Conservation (phyloP, 2,329 filamentous ascomycete species). For the Nectriaceae sp. region DNA sequence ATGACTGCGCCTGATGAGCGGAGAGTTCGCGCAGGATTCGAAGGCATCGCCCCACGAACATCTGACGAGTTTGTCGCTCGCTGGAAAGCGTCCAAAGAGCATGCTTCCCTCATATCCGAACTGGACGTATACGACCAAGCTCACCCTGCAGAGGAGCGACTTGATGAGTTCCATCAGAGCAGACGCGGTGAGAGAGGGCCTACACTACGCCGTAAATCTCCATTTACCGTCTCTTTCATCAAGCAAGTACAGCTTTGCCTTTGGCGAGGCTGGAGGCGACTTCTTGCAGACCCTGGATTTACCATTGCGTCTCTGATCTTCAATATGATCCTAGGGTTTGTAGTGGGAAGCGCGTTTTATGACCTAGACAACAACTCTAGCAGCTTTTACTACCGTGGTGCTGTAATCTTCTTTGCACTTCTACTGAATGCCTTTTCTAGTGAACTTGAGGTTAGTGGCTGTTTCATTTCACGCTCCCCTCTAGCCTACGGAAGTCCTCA, state of each 20-base stretch:
- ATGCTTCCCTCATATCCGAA: constrained; percentile 25
- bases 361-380: constrained; percentile 42
- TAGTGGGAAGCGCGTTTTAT: constrained; percentile 53
- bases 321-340: constrained; percentile 48
- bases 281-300: constrained; percentile 40
- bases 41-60: constrained; percentile 34
- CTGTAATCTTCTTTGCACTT: constrained; percentile 51
- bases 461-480: too few relatives aligned
- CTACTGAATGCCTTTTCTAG: constrained; percentile 48
- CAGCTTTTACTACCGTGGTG: constrained; percentile 46
- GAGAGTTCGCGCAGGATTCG: constrained; percentile 29
- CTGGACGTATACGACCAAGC: constrained; percentile 26
- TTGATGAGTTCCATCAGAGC: constrained; percentile 12
- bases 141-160: constrained; percentile 13
- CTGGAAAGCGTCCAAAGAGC: constrained; percentile 28
- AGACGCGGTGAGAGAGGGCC: constrained; percentile 16
- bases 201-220: constrained; percentile 43
- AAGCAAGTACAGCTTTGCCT: constrained; percentile 47
- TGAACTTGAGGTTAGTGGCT: constrained; percentile 32
- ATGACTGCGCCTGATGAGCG: constrained; percentile 42
- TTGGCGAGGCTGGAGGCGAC: constrained; percentile 36
- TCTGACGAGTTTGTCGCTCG: constrained; percentile 36
- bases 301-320: constrained; percentile 39
- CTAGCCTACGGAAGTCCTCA: too few relatives aligned
- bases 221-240: constrained; percentile 47